These are phyloP conservation scores for Urochloa ruziziensis DNA, from an alignment of 176 grass and related monocot species.

Conservation along the genomic window DNA sequence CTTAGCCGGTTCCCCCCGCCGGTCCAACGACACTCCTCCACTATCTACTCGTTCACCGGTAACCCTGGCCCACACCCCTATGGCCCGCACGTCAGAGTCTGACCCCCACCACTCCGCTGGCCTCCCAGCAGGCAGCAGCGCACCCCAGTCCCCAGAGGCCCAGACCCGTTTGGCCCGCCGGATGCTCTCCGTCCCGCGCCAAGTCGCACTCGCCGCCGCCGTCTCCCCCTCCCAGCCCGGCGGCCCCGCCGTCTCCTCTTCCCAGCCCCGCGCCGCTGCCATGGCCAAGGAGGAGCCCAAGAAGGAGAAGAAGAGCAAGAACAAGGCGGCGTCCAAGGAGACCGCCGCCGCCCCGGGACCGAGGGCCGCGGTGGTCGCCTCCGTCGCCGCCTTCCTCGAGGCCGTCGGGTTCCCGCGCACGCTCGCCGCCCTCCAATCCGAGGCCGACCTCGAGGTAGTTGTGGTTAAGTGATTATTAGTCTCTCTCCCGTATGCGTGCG, in stretches of 20 bases:
- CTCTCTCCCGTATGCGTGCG: not conserved
- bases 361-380: constrained; percentile 45
- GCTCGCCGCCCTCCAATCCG: constrained; percentile 59
- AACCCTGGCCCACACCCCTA: too few relatives aligned
- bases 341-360: not conserved
- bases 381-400: constrained; percentile 78
- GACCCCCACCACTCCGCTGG: too few relatives aligned
- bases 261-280: not conserved
- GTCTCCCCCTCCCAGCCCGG: too few relatives aligned
- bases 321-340: constrained; percentile 28
- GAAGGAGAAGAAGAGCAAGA: constrained; percentile 60
- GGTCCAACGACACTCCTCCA: too few relatives aligned
- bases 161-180: constrained; percentile 34
- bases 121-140: too few relatives aligned
- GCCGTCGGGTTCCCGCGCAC: constrained; percentile 53
- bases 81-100: too few relatives aligned
- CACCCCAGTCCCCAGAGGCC: too few relatives aligned
- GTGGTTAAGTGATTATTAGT: accelerated
- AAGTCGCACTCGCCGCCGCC: constrained; percentile 46
- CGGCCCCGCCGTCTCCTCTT: too few relatives aligned
- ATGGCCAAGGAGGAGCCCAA: constrained; percentile 46
- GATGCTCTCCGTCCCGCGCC: constrained; percentile 71
- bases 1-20: too few relatives aligned
- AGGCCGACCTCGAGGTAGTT: constrained; percentile 68
- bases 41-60: too few relatives aligned